Evolutionary conservation across 257 asterid species (phyloP), one percentile per base, ranked within the genome.

Genomic region (Hygrophila difformis): DNA sequence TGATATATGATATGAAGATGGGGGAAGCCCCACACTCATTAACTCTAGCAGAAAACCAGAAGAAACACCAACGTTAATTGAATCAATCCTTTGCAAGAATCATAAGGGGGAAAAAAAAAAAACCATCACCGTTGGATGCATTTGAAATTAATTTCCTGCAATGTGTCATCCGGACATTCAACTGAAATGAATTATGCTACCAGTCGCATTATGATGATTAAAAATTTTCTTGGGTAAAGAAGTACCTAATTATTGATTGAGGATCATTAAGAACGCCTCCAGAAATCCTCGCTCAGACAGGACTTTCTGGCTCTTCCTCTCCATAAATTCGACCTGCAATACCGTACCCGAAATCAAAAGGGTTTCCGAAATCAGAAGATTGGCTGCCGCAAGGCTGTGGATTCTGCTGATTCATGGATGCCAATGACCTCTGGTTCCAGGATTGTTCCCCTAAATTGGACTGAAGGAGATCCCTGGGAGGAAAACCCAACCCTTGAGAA

Each of bases 381-480:
- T 59, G 69, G 26, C 33, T 8, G 38, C 20, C 21, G 12, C 62
- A 41, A n/a, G 37, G 49, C 12, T 8, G 57, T 26, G 31, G 21
- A 55, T 39, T 15, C 8, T 45, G 62, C 3, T 51, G 67, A 40
- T 56, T 55, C 3, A 51, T 29, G 22, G 44, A 41, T 22, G 55
- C 44, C 18, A 66, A 11, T 16, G 56, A 59, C 56, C 66, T 62
- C 46, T 65, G 65, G 40, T 61, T 64, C 78, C 74, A 68, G 34
- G 67, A 51, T 44, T 53, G 60, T 14, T 13, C 17, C 23, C 36
- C 48, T 51, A 55, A 48, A 31, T 61, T 77, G 73, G 79, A 73
- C 67, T 67, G 78, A 64, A 69, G 74, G 65, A 68, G 51, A 49
- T 56, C 82, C 72, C 76, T 51, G 9, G 59, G 63, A 4, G 70